Percentiles rank a stretch among this genome's conserved stretches.
Conservation (phyloP, 1,139 yeast species). For the Dujonia santamariae region DNA sequence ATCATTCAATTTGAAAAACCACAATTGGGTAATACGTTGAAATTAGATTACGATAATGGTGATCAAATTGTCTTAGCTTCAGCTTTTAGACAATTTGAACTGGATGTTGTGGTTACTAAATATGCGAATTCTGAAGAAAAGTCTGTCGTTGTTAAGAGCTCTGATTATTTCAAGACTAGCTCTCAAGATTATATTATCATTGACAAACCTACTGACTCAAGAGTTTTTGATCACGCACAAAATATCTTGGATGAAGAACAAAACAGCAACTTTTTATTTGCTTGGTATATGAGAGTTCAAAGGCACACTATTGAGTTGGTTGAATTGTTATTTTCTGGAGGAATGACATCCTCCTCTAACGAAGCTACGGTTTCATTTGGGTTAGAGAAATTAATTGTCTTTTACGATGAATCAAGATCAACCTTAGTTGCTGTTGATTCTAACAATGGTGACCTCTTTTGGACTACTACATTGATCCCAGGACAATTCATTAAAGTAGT, state of each 20-base stretch:
- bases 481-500: conserved; percentile 16
- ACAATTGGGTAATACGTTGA: not conserved
- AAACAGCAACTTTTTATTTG: conserved; percentile 16
- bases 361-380: conserved; percentile 18
- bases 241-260: conserved; percentile 27
- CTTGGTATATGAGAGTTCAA: conserved; percentile 27
- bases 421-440: conserved; percentile 31
- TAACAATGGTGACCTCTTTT: conserved; percentile 22
- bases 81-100: not conserved
- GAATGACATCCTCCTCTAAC: conserved; percentile 1
- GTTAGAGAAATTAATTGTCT: conserved; percentile 32
- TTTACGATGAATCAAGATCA: conserved; percentile 19
- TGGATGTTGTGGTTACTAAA: not conserved
- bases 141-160: not conserved
- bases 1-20: not conserved
- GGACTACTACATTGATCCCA: conserved; percentile 20
- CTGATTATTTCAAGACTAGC: conserved; percentile 1
- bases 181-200: conserved; percentile 16
- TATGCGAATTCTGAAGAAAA: no score
- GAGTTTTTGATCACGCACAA: conserved; percentile 25
- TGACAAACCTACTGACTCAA: conserved; percentile 28
- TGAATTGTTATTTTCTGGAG: conserved; percentile 13
- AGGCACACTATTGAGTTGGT: conserved; percentile 40
- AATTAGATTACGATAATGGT: conserved; percentile 1
- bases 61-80: not conserved